Base-by-base conservation (phyloP, 345 rosid genomes). In the Salix viminalis region DNA sequence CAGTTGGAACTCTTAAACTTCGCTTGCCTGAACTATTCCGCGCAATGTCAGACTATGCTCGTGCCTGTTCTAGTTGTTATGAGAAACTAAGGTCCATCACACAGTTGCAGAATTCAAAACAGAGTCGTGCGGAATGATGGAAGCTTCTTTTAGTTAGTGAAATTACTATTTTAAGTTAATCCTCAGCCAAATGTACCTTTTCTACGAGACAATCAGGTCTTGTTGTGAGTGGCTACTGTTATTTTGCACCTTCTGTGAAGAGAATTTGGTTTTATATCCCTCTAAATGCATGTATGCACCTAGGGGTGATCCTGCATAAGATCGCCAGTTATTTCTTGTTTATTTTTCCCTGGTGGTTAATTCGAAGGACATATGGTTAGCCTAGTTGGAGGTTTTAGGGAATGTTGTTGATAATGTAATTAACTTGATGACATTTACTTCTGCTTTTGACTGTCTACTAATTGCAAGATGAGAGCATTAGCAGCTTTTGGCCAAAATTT, bases 11-110 rank as follows among this genome's bases (percentile, higher is more conserved):
- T 76, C 89, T 94, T 67, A 93, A 91, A 83, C 84, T 86, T 7
- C 90, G 93, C 16, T 71, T 93, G 84, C 98, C 98, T 1, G 99
- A 95, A 80, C 87, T 95, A 62, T 95, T 93, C 76, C 90, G 93
- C 1, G 94, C 97, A 1, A 50, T 95, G 85, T 87, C 97, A 23
- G 91, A 91, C 81, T 91, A 89, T 73, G 80, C 97, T 24, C 91
- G 84, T 21, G 85, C 93, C 32, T 93, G 92, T 80, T 85, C 84
- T 10, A 93, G 91, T 48, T 87, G 89, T 10, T 95, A 91, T 66
- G 92, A 80, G 75, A 88, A 78, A 58, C 81, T 95, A 82, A 90
- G 91, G 72, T 71, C 82, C 56, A 56, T 88, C 73, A 70, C 88
- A 16, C 81, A 76, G 50, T 30, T 72, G 48, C 89, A 80, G 76